Base-by-base conservation (phyloP, 805 yeast species). In the Torulaspora delbrueckii region DNA sequence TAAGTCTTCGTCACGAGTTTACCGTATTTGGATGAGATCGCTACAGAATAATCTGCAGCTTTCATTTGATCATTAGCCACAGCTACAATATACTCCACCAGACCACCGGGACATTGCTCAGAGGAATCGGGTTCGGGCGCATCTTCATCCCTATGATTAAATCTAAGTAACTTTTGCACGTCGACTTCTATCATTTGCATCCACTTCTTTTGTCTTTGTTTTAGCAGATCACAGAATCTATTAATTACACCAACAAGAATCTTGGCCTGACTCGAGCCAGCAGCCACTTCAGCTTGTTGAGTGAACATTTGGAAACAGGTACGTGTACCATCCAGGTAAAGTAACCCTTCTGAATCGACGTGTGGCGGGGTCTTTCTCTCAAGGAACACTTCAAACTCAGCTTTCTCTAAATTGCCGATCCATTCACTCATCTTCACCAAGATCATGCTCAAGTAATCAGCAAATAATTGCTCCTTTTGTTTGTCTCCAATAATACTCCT, bases 231-330 rank as follows among this genome's bases (percentile, higher is more conserved):
- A 26, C 84, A 77, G 72, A 89, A 85, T 48, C 82, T 80, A 42
- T 76, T 81, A 12, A 88, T 78, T 9, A 87, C 93, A 19, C 91
- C 93, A 9, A 82, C 81, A 27, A 88, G 70, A 23, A 88, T 84
- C 51, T 82, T 76, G 5, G 89, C 87, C 63, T 86, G 89, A 3
- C 87, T 86, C 3, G 91, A 80, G 26, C 84, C 90, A 0, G 89
- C 86, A 0, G 95, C 93, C 5, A 85, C 90, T 50, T 85, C 95
- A 12, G 87, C 82, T 63, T 89, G 96, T 59, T 88, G 96, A n/a
- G 83, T 81, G 47, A 88, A 78, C 82, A 88, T 84, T 50, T 85
- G 79, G 62, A 86, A 81, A 24, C 89, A 82, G 4, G 84, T 82
- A 49, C 81, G 83, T 43, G 88, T 84, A 45, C 88, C 93, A 45